Evolutionary conservation across 1,284 basidiomycete genomes (phyloP).

Genomic region (Fistulina hepatica): DNA sequence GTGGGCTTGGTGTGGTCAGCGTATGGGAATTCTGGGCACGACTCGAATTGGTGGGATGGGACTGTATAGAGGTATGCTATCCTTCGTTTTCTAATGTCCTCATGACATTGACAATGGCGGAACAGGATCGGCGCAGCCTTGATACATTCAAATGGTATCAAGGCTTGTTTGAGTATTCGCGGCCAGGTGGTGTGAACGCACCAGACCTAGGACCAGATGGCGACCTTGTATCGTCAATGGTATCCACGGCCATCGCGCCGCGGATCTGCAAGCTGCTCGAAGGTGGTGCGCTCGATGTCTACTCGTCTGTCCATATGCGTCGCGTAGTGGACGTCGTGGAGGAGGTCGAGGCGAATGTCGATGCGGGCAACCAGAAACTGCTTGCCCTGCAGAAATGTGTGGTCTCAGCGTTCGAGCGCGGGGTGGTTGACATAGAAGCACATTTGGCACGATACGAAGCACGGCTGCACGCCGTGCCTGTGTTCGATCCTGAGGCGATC

Average conservation of each 20-base stretch:
- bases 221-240: conserved; percentile 82
- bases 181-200: conserved; percentile 41
- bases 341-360: conserved; percentile 72
- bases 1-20: conserved; percentile 78
- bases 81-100: conserved; percentile 3
- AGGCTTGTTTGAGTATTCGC: conserved; percentile 69
- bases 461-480: conserved; percentile 33
- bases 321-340: conserved; percentile 67
- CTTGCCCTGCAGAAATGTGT: conserved; percentile 59
- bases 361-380: conserved; percentile 53
- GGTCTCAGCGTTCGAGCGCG: conserved; percentile 44
- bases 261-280: conserved; percentile 61
- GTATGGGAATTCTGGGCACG: conserved; percentile 96
- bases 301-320: conserved; percentile 58
- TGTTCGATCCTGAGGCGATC: conserved; percentile 72
- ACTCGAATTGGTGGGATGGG: conserved; percentile 80
- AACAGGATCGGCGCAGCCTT: conserved; percentile 46
- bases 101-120: conserved; percentile 8
- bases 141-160: conserved; percentile 82
- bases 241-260: conserved; percentile 75
- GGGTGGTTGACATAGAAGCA: conserved; percentile 36
- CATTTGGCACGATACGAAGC: conserved; percentile 32
- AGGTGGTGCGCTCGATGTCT: conserved; percentile 71
- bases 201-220: conserved; percentile 69
- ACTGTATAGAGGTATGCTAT: conserved; percentile 64